A percentile compares a stretch with the other conserved stretches of the same genome.
These are phyloP conservation scores for Peziza echinospora DNA, from an alignment of 495 filamentous ascomycete species.

Conservation along the genomic window DNA sequence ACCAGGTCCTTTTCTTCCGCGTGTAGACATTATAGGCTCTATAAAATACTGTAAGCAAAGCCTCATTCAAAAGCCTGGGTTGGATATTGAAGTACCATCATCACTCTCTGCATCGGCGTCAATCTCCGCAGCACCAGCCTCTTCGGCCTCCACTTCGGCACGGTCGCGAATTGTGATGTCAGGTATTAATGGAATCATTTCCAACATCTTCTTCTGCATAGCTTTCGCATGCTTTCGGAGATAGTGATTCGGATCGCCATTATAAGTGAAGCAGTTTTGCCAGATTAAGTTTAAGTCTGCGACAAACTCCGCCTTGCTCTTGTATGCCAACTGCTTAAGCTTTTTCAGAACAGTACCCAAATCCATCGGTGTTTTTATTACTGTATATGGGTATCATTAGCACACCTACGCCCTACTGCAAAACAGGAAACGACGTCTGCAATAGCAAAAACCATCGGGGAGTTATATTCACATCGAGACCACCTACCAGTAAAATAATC, in stretches of 20 bases:
- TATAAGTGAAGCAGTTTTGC: conserved; percentile 90
- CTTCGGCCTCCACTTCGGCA: conserved; percentile 91
- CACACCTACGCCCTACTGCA: background rate
- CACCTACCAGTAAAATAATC: conserved; percentile 74
- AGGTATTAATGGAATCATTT: conserved; percentile 82
- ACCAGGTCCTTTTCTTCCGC: conserved; percentile 72
- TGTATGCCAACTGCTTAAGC: conserved; percentile 66
- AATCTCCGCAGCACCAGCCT: conserved; percentile 53
- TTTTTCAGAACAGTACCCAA: conserved; percentile 97
- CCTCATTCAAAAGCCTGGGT: too few species aligned
- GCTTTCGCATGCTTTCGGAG: conserved; percentile 82
- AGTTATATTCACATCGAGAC: background rate
- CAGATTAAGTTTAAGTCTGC: conserved; percentile 85
- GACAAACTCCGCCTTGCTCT: conserved; percentile 88
- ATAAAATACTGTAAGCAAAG: too few species aligned
- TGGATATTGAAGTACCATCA: too few species aligned
- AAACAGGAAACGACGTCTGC: too few species aligned
- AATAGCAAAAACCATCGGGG: background rate
- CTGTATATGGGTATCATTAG: conserved; percentile 22
- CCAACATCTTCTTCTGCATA: conserved; percentile 93
- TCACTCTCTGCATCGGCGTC: conserved; percentile 78
- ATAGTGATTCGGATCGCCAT: conserved; percentile 67
- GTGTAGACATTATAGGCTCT: conserved; percentile 92
- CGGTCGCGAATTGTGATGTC: conserved; percentile 75
- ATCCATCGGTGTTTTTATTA: conserved; percentile 97